phyloP scores from a whole-genome alignment of 306 rosid genomes.

The Trifolium repens region DNA sequence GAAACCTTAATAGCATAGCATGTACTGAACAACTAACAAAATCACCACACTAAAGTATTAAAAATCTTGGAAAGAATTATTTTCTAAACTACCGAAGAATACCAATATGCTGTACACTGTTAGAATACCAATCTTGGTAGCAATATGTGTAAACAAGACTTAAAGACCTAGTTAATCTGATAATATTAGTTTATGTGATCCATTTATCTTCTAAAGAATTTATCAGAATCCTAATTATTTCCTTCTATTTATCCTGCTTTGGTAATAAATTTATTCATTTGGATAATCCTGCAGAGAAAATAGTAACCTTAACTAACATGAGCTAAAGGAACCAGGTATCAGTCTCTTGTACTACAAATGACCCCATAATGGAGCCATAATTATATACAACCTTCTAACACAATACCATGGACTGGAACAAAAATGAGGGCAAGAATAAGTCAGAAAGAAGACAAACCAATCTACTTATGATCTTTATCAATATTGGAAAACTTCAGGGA shows the following conservation, averaged over 20 bases:
- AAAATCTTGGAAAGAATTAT: conserved; percentile 4
- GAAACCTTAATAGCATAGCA: conserved; percentile 25
- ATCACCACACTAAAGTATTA: conserved; percentile 8
- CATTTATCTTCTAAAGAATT: not conserved
- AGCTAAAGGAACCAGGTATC: conserved; percentile 10
- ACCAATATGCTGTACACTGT: not conserved
- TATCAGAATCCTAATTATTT: not conserved
- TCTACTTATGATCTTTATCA: conserved; percentile 9
- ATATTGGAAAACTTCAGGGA: conserved; percentile 12
- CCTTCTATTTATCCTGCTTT: not conserved
- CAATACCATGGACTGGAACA: conserved; percentile 5
- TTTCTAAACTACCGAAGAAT: conserved; percentile 14
- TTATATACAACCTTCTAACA: conserved; percentile 11
- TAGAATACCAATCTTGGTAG: not conserved
- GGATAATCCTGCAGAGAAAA: not conserved
- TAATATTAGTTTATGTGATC: conserved; percentile 4
- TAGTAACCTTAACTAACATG: not conserved
- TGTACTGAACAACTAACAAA: conserved; percentile 21
- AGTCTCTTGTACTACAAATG: conserved; percentile 1
- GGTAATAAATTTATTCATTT: not conserved
- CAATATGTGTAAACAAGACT: not conserved
- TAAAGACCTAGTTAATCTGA: conserved; percentile 6
- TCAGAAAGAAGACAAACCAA: conserved; percentile 10
- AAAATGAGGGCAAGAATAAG: conserved; percentile 11
- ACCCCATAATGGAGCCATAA: not conserved